These are phyloP conservation scores for Saccharomyces cerevisiae DNA, from an alignment of 805 yeast genomes.

Conservation along the genomic window DNA sequence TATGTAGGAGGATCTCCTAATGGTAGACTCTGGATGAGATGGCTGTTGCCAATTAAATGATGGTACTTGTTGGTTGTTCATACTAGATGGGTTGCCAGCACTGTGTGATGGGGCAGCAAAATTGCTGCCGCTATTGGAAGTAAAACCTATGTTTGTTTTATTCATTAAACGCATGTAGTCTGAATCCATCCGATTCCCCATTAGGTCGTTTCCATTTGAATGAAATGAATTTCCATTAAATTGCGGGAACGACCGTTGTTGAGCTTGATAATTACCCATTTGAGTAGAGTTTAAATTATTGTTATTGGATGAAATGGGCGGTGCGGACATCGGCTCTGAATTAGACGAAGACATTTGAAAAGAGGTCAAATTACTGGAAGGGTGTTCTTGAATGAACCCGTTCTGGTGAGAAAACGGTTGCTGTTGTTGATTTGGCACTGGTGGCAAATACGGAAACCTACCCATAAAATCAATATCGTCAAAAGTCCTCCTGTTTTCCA, in stretches of 20 bases:
- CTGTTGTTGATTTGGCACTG: neutral
- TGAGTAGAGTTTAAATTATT: neutral
- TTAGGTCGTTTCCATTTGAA: neutral
- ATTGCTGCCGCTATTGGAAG: neutral
- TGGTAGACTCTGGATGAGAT: constrained; percentile 22
- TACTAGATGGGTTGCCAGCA: neutral
- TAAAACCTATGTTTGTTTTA: neutral
- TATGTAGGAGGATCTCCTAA: constrained; percentile 68
- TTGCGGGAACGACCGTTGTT: neutral
- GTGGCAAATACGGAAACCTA: constrained; percentile 14
- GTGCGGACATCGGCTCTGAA: constrained; percentile 15
- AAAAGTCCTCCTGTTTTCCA: constrained; percentile 1
- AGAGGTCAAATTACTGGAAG: constrained; percentile 5
- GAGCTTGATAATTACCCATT: neutral
- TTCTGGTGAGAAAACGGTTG: constrained; percentile 1
- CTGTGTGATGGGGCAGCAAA: neutral
- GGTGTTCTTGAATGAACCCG: neutral
- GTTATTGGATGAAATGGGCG: neutral
- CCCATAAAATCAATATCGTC: constrained; percentile 20
- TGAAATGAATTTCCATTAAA: neutral
- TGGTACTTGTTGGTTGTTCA: constrained; percentile 12
- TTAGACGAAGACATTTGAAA: constrained; percentile 19
- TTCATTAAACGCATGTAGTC: neutral
- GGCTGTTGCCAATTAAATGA: constrained; percentile 4
- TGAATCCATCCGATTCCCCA: neutral